phyloP scores from a whole-genome alignment of 495 filamentous ascomycete genomes.

The Penicillium ochrochloron region DNA sequence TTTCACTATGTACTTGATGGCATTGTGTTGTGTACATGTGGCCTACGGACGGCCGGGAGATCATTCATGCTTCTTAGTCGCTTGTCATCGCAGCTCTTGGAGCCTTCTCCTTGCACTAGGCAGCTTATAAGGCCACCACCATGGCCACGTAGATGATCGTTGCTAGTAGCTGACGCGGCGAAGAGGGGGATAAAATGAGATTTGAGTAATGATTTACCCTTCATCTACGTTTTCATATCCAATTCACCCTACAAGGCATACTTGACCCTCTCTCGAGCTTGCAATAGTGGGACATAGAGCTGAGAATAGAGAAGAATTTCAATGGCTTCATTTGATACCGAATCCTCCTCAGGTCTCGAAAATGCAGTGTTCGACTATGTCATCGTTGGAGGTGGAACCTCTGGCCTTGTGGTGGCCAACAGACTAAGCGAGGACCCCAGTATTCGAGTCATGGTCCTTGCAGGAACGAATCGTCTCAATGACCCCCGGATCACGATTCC shows the following conservation, averaged over 20 bases:
- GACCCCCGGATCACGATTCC: slow-evolving; percentile 49
- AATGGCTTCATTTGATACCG: not conserved
- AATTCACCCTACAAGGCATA: not conserved
- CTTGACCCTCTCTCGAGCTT: not conserved
- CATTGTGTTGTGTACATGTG: not conserved
- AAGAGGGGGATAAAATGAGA: not conserved
- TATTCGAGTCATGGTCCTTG: slow-evolving; percentile 52
- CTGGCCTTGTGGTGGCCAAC: slow-evolving; percentile 27
- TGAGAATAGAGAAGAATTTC: not conserved
- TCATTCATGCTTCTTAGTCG: no score
- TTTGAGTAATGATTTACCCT: not conserved
- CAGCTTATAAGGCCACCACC: not conserved
- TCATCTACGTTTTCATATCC: not conserved
- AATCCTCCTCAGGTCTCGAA: not conserved
- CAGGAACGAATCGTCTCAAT: slow-evolving; percentile 44
- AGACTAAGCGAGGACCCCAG: slow-evolving; percentile 49
- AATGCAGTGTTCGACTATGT: slow-evolving; percentile 6
- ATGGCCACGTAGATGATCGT: not conserved
- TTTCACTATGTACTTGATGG: not conserved
- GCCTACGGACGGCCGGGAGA: not conserved
- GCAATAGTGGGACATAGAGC: not conserved
- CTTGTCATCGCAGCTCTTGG: not conserved
- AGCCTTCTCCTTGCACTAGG: not conserved
- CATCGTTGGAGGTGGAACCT: not conserved
- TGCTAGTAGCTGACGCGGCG: not conserved